These are phyloP conservation scores for Boletus semigastroideus DNA, from an alignment of 1,284 basidiomycete genomes.

Conservation along the genomic window DNA sequence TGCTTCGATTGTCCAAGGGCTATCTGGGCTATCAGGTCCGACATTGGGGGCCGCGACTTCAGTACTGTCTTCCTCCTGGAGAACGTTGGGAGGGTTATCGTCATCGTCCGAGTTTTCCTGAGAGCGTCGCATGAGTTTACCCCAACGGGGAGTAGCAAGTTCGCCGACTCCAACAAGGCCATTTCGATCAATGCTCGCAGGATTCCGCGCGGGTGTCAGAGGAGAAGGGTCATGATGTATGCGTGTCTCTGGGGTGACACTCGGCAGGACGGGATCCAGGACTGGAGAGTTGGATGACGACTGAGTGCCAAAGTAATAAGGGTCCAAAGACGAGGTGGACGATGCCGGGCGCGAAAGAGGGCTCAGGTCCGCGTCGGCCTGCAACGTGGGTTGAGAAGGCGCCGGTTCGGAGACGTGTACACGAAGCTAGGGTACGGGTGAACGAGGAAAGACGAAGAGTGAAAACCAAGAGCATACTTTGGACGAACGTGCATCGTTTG, in stretches of 20 bases:
- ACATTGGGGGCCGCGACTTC: conserved; percentile 42
- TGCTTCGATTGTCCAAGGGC: conserved; percentile 86
- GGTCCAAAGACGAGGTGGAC: conserved; percentile 74
- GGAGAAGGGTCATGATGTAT: conserved; percentile 59
- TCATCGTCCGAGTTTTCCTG: conserved; percentile 38
- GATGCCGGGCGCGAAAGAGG: conserved; percentile 54
- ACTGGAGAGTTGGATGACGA: conserved; percentile 63
- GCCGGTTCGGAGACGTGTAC: conserved; percentile 25
- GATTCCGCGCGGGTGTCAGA: conserved; percentile 75
- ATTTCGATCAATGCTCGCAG: conserved; percentile 81
- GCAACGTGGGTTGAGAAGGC: conserved; percentile 22
- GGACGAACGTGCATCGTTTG: conserved; percentile 3
- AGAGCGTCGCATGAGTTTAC: conserved; percentile 37
- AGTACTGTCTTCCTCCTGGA: conserved; percentile 45
- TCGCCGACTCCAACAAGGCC: conserved; percentile 94
- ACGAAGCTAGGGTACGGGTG: conserved; percentile 20
- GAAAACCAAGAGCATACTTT: conserved; percentile 11
- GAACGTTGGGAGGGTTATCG: conserved; percentile 30
- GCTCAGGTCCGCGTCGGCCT: conserved; percentile 33
- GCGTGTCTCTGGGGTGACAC: conserved; percentile 45
- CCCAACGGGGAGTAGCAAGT: conserved; percentile 96
- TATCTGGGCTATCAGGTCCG: conserved; percentile 56
- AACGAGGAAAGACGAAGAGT: not conserved
- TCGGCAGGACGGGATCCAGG: conserved; percentile 31
- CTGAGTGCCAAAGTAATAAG: conserved; percentile 75